Conservation (phyloP, 805 yeast species). For the Cephaloascus albidus region DNA sequence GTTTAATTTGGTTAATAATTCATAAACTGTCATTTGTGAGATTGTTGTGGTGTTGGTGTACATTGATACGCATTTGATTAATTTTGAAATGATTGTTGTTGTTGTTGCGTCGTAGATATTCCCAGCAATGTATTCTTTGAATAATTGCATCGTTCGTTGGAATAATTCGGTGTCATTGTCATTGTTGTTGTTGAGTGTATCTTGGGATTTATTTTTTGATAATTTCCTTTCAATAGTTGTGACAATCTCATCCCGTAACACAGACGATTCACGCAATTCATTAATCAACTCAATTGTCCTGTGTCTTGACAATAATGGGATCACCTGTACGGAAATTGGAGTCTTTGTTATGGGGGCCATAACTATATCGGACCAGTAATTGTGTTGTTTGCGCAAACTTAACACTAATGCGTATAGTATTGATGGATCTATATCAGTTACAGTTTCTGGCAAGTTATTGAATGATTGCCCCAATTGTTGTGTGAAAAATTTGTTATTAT, state of each 20-base stretch:
- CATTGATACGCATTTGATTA: constrained; percentile 19
- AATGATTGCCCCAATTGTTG: not conserved
- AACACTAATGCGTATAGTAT: constrained; percentile 35
- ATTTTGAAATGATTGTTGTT: constrained; percentile 37
- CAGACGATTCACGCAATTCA: constrained; percentile 21
- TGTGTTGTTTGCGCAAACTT: constrained; percentile 37
- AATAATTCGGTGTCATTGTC: constrained; percentile 18
- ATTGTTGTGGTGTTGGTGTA: constrained; percentile 31
- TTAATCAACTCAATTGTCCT: too few species aligned
- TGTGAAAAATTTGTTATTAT: too few species aligned
- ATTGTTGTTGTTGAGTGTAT: too few species aligned
- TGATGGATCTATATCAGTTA: too few species aligned
- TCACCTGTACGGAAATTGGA: constrained; percentile 32
- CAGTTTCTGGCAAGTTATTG: too few species aligned
- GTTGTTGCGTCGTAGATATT: constrained; percentile 36
- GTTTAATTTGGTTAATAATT: constrained; percentile 27
- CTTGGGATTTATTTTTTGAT: too few species aligned
- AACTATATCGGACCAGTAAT: constrained; percentile 31
- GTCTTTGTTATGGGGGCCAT: constrained; percentile 18
- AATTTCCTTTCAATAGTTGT: too few species aligned
- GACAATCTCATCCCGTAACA: constrained; percentile 20
- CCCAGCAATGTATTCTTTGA: constrained; percentile 49
- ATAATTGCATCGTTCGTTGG: constrained; percentile 30
- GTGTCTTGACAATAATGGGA: too few species aligned
- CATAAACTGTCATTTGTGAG: constrained; percentile 44